Percentiles rank a stretch among this genome's conserved stretches.
Evolutionary conservation across 345 rosid species (phyloP).

Genomic region (Litchi chinensis): DNA sequence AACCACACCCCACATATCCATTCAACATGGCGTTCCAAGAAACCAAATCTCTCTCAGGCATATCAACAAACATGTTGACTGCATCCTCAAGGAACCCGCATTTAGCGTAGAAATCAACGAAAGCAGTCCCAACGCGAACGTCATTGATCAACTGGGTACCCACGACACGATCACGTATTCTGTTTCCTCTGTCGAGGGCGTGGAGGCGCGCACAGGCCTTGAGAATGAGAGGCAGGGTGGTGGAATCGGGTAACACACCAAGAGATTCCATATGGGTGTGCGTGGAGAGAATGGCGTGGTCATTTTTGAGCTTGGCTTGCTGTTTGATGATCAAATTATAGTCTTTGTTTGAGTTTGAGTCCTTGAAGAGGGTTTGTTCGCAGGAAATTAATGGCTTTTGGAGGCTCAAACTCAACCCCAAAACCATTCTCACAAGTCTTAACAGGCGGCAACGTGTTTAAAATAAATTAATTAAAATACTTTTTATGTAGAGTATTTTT

Average conservation of each 20-base stretch:
- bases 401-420: neutral
- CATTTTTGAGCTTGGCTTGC: slow-evolving; percentile 43
- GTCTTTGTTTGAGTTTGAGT: slow-evolving; percentile 17
- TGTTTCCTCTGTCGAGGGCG: slow-evolving; percentile 42
- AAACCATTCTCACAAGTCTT: no score
- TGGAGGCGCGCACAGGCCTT: slow-evolving; percentile 47
- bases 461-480: no score
- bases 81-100: slow-evolving; percentile 49
- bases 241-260: slow-evolving; percentile 28
- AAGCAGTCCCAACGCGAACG: slow-evolving; percentile 48
- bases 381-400: slow-evolving; percentile 9
- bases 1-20: slow-evolving; percentile 38
- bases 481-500: no score
- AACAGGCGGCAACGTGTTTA: no score
- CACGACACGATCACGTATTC: slow-evolving; percentile 29
- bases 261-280: slow-evolving; percentile 45
- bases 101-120: slow-evolving; percentile 44
- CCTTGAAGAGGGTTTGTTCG: neutral
- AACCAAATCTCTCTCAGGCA: slow-evolving; percentile 42
- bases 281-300: slow-evolving; percentile 45
- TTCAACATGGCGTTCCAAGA: slow-evolving; percentile 47
- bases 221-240: slow-evolving; percentile 47
- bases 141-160: slow-evolving; percentile 33
- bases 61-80: slow-evolving; percentile 41
- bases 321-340: slow-evolving; percentile 46